These are phyloP conservation scores for Paraphoma sp. DNA, from an alignment of 2,329 filamentous ascomycete genomes.

Conservation along the genomic window DNA sequence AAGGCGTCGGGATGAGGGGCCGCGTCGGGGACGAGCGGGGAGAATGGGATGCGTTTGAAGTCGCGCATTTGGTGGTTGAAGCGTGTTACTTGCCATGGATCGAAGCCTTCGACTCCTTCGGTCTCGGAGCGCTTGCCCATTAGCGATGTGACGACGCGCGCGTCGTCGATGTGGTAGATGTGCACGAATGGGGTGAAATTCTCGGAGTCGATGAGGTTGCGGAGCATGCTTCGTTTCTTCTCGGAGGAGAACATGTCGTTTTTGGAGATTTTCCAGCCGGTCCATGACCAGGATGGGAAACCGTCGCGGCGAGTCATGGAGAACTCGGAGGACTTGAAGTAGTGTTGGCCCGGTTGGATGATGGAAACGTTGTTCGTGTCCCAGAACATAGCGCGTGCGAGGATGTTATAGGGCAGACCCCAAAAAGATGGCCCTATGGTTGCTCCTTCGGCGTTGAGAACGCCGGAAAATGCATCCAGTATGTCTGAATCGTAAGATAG, in stretches of 20 bases:
- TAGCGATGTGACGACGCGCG: not conserved
- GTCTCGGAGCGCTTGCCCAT: not conserved
- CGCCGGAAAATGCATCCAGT: not conserved
- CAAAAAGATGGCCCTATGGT: not conserved
- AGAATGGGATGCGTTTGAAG: not conserved
- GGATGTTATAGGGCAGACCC: not conserved
- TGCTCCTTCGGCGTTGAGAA: not conserved
- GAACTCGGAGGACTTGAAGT: not conserved
- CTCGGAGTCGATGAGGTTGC: not conserved
- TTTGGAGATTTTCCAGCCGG: not conserved
- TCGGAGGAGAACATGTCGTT: not conserved
- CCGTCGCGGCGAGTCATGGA: not conserved
- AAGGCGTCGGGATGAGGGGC: not conserved
- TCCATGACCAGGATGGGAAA: not conserved
- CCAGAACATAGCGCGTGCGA: not conserved
- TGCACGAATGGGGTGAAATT: not conserved
- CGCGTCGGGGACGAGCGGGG: not conserved
- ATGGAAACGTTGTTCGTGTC: not conserved
- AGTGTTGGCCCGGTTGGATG: not conserved
- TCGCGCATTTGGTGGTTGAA: not conserved
- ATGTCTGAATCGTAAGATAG: not conserved
- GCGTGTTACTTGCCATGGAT: not conserved
- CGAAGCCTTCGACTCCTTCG: not conserved
- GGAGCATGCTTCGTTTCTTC: not conserved
- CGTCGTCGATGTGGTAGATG: not conserved